phyloP scores from a whole-genome alignment of 1,284 basidiomycete species.

The Ustilago lituana region DNA sequence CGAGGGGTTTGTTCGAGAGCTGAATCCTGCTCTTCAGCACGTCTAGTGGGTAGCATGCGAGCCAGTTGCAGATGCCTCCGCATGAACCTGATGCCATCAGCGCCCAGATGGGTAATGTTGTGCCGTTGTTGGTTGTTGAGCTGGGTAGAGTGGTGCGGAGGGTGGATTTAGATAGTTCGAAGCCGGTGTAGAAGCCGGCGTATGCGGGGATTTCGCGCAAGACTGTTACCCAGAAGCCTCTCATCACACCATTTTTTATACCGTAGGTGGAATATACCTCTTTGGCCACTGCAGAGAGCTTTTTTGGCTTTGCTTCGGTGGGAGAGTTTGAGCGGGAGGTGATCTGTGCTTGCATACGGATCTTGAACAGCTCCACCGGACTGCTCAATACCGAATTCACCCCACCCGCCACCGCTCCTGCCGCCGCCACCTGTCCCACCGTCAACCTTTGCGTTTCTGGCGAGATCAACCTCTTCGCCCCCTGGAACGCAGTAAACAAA shows the following conservation, averaged over 20 bases:
- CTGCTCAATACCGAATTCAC: constrained; percentile 79
- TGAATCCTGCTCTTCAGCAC: constrained; percentile 53
- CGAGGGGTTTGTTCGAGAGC: constrained; percentile 26
- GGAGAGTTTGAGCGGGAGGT: constrained; percentile 62
- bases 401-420: constrained; percentile 90
- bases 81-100: constrained; percentile 84
- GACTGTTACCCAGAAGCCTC: constrained; percentile 96
- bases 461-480: constrained; percentile 82
- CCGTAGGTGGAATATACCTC: constrained; percentile 87
- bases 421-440: constrained; percentile 80
- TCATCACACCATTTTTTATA: constrained; percentile 86
- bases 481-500: constrained; percentile 87
- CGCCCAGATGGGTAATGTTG: constrained; percentile 82
- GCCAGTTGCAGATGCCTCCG: constrained; percentile 93
- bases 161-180: constrained; percentile 85
- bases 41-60: constrained; percentile 83
- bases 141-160: constrained; percentile 72
- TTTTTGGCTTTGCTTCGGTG: constrained; percentile 74
- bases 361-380: constrained; percentile 78
- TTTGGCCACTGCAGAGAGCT: constrained; percentile 76
- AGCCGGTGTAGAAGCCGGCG: constrained; percentile 83
- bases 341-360: constrained; percentile 96
- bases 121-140: constrained; percentile 1
- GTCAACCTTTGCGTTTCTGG: constrained; percentile 81
- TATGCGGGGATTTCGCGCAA: constrained; percentile 93